Conservation (phyloP, 2,329 filamentous ascomycete genomes). For the Aspergillus sp. region DNA sequence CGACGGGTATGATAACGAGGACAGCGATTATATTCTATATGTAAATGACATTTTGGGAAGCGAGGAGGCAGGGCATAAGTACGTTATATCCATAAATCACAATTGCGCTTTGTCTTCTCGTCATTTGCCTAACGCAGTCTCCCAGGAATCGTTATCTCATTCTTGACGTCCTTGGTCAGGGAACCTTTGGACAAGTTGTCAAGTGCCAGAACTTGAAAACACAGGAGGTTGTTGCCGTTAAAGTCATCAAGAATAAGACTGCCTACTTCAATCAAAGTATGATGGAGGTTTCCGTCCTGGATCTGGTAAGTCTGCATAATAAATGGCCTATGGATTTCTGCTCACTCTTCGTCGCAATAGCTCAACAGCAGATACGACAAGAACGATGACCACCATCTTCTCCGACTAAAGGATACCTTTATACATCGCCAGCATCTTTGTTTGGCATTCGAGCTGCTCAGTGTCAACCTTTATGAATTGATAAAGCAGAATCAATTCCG, state of each 20-base stretch:
- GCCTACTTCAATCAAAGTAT: constrained; percentile 99
- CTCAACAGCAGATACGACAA: constrained; percentile 99
- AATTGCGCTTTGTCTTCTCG: background rate
- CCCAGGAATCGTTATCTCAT: constrained; percentile 89
- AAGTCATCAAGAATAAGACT: constrained; percentile 98
- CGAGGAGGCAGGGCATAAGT: constrained; percentile 98
- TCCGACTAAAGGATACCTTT: constrained; percentile 95
- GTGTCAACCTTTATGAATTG: constrained; percentile 95
- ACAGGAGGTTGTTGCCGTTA: constrained; percentile 96
- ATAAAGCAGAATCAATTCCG: constrained; percentile 99
- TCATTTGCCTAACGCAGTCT: constrained; percentile 12
- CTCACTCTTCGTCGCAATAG: constrained; percentile 47
- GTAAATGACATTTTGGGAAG: constrained; percentile 98
- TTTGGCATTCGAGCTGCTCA: constrained; percentile 91
- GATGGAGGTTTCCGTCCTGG: constrained; percentile 99
- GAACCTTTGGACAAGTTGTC: constrained; percentile 97
- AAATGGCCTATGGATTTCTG: background rate
- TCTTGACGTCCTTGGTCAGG: constrained; percentile 92
- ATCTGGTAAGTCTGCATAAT: constrained; percentile 65
- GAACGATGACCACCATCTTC: constrained; percentile 94
- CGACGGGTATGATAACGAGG: constrained; percentile 97
- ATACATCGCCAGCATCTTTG: constrained; percentile 97
- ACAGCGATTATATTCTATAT: constrained; percentile 98
- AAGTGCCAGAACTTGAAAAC: constrained; percentile 99
- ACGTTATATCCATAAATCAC: constrained; percentile 33